Base-by-base conservation (phyloP, 1,284 basidiomycete species). In the Puccinia horiana region DNA sequence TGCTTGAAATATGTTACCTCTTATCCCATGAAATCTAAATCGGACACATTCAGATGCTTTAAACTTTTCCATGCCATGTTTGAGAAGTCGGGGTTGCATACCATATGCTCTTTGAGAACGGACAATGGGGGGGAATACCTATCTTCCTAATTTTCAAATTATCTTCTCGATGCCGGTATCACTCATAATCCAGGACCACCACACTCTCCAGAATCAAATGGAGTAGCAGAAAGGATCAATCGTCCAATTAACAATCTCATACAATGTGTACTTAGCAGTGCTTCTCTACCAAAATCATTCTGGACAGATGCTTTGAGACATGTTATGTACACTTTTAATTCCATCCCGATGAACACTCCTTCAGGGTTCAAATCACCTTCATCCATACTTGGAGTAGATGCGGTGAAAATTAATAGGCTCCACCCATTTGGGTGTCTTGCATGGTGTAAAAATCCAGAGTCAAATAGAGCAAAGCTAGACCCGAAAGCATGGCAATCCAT, bases 1-100 rank as follows among this genome's bases (percentile, higher is more conserved):
- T 8, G 0, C 23, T 63, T 23, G 12, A 63, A 63, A 8, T 29
- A 14, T 8, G 0, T 63, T 11, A 14, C 23, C 1, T 9, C 23
- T 1, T 63, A 63, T 2, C 3, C 67, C 0, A 70, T 70, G 67
- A 65, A 65, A 65, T 65, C 18, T 29, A 65, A 65, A 26, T 29
- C 26, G 2, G 16, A 65, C 1, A 4, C 32, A 1, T 70, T 70
- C 9, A 12, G 0, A 1, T 81, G 87, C 8, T 87, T 89, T 81
- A 84, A 47, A 47, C 16, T 16, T 16, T 47, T 47, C 16, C 44
- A 16, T 8, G 44, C 44, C 44, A 47, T 16, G 16, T 47, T 47
- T 47, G 44, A 47, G 44, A 47, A 47, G 16, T 16, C 44, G 44
- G 44, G 44, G 16, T 8, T 16, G 44, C 44, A 47, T 16, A 47